Percentiles rank a stretch among this genome's conserved stretches.
Conservation (phyloP, 441 rosid genomes). For the Metrosideros polymorpha region DNA sequence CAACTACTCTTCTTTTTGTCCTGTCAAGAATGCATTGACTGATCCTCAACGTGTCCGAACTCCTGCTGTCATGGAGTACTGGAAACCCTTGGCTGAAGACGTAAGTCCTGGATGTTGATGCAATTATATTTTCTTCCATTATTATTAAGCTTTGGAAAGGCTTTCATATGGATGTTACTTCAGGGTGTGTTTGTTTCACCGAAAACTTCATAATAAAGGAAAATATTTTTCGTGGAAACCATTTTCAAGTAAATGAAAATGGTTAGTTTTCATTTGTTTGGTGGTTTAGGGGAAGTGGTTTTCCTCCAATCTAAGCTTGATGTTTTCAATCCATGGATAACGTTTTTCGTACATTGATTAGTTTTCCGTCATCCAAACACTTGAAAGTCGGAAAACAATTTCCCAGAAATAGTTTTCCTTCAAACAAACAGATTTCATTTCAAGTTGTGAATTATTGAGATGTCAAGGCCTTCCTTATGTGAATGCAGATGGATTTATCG, state of each 20-base stretch:
- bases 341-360: neutral
- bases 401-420: neutral
- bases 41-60: conserved; percentile 88
- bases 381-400: neutral
- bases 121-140: neutral
- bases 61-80: conserved; percentile 80
- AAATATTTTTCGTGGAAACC: neutral
- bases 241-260: neutral
- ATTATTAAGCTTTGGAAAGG: neutral
- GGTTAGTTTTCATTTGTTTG: neutral
- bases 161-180: neutral
- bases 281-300: neutral
- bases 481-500: conserved; percentile 77
- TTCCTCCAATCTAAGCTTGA: neutral
- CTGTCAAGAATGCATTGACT: conserved; percentile 68
- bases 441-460: neutral
- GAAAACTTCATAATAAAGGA: neutral
- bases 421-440: neutral
- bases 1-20: neutral
- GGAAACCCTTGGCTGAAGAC: conserved; percentile 98
- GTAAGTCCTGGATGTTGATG: conserved; percentile 34
- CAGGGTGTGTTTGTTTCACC: neutral
- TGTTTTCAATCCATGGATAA: neutral
- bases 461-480: conserved; percentile 9
- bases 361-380: neutral